Conservation (phyloP, 1,284 basidiomycete genomes). For the Kwoniella shivajii region DNA sequence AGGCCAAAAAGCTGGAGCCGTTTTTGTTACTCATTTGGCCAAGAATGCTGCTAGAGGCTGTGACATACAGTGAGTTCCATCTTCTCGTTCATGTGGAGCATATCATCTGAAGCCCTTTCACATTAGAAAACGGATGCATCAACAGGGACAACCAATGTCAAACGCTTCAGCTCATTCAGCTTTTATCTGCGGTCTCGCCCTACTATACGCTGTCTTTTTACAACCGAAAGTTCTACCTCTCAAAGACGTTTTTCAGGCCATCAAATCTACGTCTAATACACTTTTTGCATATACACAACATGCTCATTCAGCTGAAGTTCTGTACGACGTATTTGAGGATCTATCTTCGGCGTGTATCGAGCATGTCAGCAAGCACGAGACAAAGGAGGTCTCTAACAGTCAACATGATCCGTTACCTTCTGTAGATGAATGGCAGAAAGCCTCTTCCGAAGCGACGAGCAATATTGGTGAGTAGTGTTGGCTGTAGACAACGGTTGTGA, state of each 20-base stretch:
- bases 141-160: conserved; percentile 21
- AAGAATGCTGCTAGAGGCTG: conserved; percentile 23
- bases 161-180: conserved; percentile 23
- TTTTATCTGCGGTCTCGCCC: conserved; percentile 28
- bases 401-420: not conserved
- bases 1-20: conserved; percentile 1
- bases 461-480: conserved; percentile 12
- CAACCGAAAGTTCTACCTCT: conserved; percentile 20
- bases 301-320: conserved; percentile 11
- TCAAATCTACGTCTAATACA: conserved; percentile 30
- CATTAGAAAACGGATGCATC: conserved; percentile 25
- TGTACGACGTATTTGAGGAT: conserved; percentile 29
- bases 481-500: not conserved
- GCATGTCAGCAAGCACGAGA: conserved; percentile 4
- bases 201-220: conserved; percentile 27
- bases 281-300: conserved; percentile 26
- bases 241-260: conserved; percentile 20
- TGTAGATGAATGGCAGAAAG: conserved; percentile 23
- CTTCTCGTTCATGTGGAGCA: not conserved
- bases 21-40: conserved; percentile 19
- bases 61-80: conserved; percentile 25
- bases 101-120: not conserved
- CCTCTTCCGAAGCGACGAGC: conserved; percentile 20
- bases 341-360: conserved; percentile 29
- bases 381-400: not conserved